Evolutionary conservation across 2,329 filamentous ascomycete species (phyloP).

Genomic region (Alternaria sp.): DNA sequence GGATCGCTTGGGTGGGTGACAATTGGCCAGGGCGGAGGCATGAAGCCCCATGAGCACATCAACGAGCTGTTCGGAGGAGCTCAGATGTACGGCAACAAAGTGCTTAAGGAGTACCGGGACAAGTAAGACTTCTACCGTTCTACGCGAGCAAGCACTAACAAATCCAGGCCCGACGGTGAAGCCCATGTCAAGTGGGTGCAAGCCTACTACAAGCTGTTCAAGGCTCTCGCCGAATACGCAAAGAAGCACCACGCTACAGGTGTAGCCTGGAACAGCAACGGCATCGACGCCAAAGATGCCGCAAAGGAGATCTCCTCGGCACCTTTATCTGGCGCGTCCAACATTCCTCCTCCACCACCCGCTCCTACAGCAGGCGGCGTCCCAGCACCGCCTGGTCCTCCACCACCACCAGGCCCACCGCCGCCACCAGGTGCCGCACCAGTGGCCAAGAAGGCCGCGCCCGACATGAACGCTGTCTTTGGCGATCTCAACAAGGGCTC

Average conservation of each 20-base stretch:
- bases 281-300: slow-evolving; percentile 72
- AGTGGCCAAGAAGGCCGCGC: slow-evolving; percentile 54
- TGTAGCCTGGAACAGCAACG: slow-evolving; percentile 85
- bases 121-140: too few species aligned
- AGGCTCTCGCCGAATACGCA: slow-evolving; percentile 80
- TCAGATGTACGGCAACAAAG: slow-evolving; percentile 93
- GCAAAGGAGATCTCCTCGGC: slow-evolving; percentile 63
- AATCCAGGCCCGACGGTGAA: slow-evolving; percentile 65
- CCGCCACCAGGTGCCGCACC: slow-evolving; percentile 56
- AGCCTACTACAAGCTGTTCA: slow-evolving; percentile 90
- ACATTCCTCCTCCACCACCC: slow-evolving; percentile 69
- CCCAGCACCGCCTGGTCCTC: slow-evolving; percentile 68
- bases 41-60: slow-evolving; percentile 83
- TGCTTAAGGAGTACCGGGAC: slow-evolving; percentile 89
- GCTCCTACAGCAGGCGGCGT: slow-evolving; percentile 66
- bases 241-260: slow-evolving; percentile 82
- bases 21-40: slow-evolving; percentile 62
- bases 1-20: slow-evolving; percentile 90
- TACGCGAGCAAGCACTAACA: too few species aligned
- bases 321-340: slow-evolving; percentile 56
- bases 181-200: slow-evolving; percentile 85
- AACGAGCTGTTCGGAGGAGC: slow-evolving; percentile 82
- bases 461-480: slow-evolving; percentile 86
- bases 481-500: slow-evolving; percentile 88
- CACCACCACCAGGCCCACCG: slow-evolving; percentile 62